Conservation (phyloP, 2,329 filamentous ascomycete genomes). For the Amesomyces nigricolor region DNA sequence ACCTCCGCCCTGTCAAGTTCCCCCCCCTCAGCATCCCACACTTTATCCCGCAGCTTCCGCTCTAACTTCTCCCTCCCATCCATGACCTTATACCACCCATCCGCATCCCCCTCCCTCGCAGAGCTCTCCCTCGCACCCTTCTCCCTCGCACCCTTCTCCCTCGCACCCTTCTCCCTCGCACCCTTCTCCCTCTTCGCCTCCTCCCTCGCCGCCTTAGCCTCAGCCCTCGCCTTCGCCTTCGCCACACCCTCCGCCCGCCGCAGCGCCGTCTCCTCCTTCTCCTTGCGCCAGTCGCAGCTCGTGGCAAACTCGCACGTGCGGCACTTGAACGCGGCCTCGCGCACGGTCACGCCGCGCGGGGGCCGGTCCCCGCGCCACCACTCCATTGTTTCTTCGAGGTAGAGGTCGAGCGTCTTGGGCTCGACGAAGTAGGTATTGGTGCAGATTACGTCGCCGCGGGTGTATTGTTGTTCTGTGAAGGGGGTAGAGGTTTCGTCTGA, state of each 20-base stretch:
- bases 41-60: background rate
- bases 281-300: constrained; percentile 69
- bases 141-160: background rate
- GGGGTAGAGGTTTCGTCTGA: constrained; percentile 16
- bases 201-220: background rate
- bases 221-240: constrained; percentile 5
- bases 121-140: background rate
- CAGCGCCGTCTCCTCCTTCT: constrained; percentile 55
- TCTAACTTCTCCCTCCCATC: too few species aligned
- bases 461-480: background rate
- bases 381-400: constrained; percentile 64
- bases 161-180: background rate
- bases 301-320: constrained; percentile 76
- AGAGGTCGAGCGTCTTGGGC: constrained; percentile 53
- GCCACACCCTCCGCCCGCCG: constrained; percentile 14
- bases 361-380: constrained; percentile 81
- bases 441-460: constrained; percentile 38
- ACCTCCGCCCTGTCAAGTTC: background rate
- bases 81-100: too few species aligned
- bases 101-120: too few species aligned
- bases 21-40: background rate
- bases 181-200: background rate
- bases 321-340: constrained; percentile 81
- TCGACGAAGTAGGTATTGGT: constrained; percentile 62
- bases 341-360: constrained; percentile 69